Conservation (phyloP, 331 rosid species). For the Spiraea crenata region DNA sequence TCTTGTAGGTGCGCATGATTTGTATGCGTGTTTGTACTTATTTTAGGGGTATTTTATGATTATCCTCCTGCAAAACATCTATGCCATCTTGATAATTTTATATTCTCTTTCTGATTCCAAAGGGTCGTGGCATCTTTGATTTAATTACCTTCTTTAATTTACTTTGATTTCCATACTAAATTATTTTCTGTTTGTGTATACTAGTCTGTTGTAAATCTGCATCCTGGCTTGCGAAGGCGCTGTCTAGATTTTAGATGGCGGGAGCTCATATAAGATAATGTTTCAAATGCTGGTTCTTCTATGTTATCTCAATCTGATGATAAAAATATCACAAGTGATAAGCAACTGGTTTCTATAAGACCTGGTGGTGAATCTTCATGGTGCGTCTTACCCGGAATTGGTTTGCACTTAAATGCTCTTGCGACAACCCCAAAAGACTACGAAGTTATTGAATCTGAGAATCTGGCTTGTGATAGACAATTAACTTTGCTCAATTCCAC, state of each 20-base stretch:
- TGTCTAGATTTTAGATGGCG: conserved; percentile 72
- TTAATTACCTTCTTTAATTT: background rate
- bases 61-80: background rate
- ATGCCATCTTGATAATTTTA: background rate
- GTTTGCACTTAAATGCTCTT: conserved; percentile 79
- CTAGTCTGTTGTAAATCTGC: conserved; percentile 55
- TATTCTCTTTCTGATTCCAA: background rate
- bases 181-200: conserved; percentile 25
- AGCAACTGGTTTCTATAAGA: conserved; percentile 41
- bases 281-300: conserved; percentile 43
- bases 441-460: conserved; percentile 36
- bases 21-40: background rate
- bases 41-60: background rate
- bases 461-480: conserved; percentile 45
- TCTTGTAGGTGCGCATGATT: background rate
- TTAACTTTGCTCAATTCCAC: conserved; percentile 34
- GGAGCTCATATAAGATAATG: conserved; percentile 50
- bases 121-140: background rate
- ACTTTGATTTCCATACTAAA: background rate
- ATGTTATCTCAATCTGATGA: conserved; percentile 41
- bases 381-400: conserved; percentile 67
- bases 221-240: conserved; percentile 75
- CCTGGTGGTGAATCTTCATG: conserved; percentile 38
- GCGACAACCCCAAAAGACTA: conserved; percentile 48
- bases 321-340: conserved; percentile 34